Evolutionary conservation across 768 basidiomycete species (phyloP), one percentile per base, ranked within the genome.

Genomic region (Atractiella rhizophila): DNA sequence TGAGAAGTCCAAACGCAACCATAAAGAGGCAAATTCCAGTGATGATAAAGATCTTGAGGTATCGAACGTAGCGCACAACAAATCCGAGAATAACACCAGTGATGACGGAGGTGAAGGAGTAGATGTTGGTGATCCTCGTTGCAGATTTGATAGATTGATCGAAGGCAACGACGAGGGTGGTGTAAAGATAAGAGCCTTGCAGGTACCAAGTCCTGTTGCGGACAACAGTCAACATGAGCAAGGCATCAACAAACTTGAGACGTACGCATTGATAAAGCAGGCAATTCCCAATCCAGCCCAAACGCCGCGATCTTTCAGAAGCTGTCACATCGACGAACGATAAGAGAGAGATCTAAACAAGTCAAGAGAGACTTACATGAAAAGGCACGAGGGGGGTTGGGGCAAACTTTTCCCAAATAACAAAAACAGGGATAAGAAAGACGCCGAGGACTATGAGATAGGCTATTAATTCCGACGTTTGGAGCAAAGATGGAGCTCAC

Each of bases 361-460:
- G 9, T 12, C 30, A 5, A n/a, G 10, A 31, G 1, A n/a, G 8
- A 36, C 35, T 20, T 16, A 34, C 12, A 9, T 48, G 36, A 43
- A 42, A 55, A 0, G 54, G 54, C 2, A 58, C 29, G 31, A 56
- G 39, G 16, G 57, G 55, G 30, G 47, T 36, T 5, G 43, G 51
- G 4, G 56, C 44, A 43, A 49, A 30, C 21, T 25, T 33, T 44
- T 59, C 54, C 51, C 50, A 54, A 31, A 52, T 32, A 28, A 49
- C 27, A 41, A 59, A 58, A 25, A 39, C 37, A 4, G 56, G 51
- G 35, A 58, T 30, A 16, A 47, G 42, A 23, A 50, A 20, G 31
- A 59, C 18, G 35, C 37, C 37, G 12, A 57, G 57, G 35, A 59
- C 37, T 32, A 59, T 56, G 15, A 60, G 45, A n/a, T n/a, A n/a